Percentiles rank a stretch among this genome's conserved stretches.
Evolutionary conservation across 192 early-diverging fungal genomes (phyloP).

Genomic region (Phlyctochytrium arcticum): DNA sequence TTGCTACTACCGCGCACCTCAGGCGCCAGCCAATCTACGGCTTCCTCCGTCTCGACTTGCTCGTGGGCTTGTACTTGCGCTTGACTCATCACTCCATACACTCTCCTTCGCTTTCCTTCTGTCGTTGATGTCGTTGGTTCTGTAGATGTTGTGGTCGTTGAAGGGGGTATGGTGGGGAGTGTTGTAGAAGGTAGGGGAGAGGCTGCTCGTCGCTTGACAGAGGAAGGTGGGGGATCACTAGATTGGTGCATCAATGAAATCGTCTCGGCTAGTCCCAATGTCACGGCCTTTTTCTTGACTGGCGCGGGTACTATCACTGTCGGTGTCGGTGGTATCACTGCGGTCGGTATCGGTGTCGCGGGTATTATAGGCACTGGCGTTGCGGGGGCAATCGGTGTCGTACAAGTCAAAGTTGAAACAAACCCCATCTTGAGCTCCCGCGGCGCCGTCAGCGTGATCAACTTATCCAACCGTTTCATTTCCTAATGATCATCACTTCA

Average conservation of each 20-base stretch:
- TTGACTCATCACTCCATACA: slow-evolving; percentile 17
- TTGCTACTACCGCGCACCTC: slow-evolving; percentile 3
- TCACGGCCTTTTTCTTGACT: too few species aligned
- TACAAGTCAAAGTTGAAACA: neutral
- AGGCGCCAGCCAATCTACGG: slow-evolving; percentile 29
- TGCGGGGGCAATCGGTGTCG: neutral
- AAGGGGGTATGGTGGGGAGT: neutral
- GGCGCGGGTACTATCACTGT: neutral
- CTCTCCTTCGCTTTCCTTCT: slow-evolving; percentile 3
- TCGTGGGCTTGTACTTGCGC: slow-evolving; percentile 20
- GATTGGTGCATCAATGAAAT: neutral
- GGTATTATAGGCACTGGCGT: neutral
- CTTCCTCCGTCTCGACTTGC: slow-evolving; percentile 30
- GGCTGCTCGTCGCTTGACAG: neutral
- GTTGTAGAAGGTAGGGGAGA: neutral
- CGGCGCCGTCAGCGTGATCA: slow-evolving; percentile 26
- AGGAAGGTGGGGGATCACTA: neutral
- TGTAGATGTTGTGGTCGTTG: neutral
- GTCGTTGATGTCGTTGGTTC: neutral
- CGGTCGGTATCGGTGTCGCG: neutral
- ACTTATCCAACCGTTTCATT: slow-evolving; percentile 10
- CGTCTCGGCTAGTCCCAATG: too few species aligned
- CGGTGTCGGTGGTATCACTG: too few species aligned
- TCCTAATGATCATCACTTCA: slow-evolving; percentile 9
- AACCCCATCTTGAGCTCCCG: too few species aligned